phyloP scores from a whole-genome alignment of 2,329 filamentous ascomycete species.

The Pseudonectria buxi region DNA sequence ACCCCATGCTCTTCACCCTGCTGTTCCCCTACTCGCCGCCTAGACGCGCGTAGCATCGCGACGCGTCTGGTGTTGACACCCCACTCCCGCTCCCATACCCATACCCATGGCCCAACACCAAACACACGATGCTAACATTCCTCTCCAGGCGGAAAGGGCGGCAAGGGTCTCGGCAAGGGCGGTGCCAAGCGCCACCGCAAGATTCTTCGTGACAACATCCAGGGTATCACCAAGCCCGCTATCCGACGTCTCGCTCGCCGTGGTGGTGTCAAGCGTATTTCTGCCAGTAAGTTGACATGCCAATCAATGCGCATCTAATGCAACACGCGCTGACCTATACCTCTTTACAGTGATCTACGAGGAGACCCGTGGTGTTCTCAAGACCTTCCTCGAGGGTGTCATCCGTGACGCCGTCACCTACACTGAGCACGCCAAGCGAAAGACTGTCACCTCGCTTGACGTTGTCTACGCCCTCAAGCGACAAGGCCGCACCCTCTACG shows the following conservation, averaged over 20 bases:
- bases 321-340: constrained; percentile 9
- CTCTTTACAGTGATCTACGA: constrained; percentile 59
- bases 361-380: constrained; percentile 70
- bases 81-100: neutral
- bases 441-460: constrained; percentile 67
- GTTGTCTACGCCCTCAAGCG: constrained; percentile 61
- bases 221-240: constrained; percentile 97
- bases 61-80: too few relatives aligned
- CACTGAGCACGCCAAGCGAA: constrained; percentile 93
- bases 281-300: constrained; percentile 77
- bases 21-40: too few relatives aligned
- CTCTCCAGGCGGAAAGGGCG: constrained; percentile 76
- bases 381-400: constrained; percentile 71
- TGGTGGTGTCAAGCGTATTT: constrained; percentile 99
- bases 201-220: constrained; percentile 99
- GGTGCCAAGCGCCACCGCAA: constrained; percentile 98
- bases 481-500: constrained; percentile 67
- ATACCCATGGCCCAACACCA: neutral
- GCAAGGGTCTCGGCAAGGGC: constrained; percentile 96
- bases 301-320: neutral
- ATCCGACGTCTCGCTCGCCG: constrained; percentile 97
- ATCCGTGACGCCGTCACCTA: constrained; percentile 74
- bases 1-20: neutral
- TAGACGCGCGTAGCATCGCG: too few relatives aligned
- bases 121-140: constrained; percentile 37